Evolutionary conservation across 192 early-diverging fungal species (phyloP).

Genomic region (Anaeromyces robustus): DNA sequence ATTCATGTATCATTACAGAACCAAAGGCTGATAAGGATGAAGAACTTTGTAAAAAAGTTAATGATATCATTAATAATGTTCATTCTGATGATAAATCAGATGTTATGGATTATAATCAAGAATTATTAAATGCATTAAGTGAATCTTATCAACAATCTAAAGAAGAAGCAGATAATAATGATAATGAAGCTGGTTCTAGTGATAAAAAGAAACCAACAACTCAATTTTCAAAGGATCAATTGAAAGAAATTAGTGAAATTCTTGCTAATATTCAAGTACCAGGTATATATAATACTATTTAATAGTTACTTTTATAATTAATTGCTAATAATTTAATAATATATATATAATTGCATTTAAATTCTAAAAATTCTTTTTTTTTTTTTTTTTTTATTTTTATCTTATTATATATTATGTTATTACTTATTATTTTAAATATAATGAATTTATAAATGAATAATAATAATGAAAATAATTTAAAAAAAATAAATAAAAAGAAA

Average conservation of each 20-base stretch:
- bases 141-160: background rate
- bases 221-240: background rate
- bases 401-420: too few relatives aligned
- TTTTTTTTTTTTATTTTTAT: too few relatives aligned
- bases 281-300: background rate
- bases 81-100: background rate
- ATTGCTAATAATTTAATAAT: too few relatives aligned
- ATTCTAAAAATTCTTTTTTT: too few relatives aligned
- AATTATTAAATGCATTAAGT: background rate
- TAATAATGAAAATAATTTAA: too few relatives aligned
- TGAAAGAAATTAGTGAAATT: background rate
- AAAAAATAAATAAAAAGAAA: too few relatives aligned
- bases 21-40: slow-evolving; percentile 37
- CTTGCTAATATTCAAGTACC: background rate
- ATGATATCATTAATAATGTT: background rate
- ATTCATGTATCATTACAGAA: slow-evolving; percentile 4
- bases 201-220: background rate
- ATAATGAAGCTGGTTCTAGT: background rate
- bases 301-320: too few relatives aligned
- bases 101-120: background rate
- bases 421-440: too few relatives aligned
- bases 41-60: slow-evolving; percentile 35
- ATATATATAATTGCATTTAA: too few relatives aligned
- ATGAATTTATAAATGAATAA: too few relatives aligned
- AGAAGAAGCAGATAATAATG: background rate